Conservation (phyloP, 345 rosid genomes). For the Eucalyptus erythrocorys region DNA sequence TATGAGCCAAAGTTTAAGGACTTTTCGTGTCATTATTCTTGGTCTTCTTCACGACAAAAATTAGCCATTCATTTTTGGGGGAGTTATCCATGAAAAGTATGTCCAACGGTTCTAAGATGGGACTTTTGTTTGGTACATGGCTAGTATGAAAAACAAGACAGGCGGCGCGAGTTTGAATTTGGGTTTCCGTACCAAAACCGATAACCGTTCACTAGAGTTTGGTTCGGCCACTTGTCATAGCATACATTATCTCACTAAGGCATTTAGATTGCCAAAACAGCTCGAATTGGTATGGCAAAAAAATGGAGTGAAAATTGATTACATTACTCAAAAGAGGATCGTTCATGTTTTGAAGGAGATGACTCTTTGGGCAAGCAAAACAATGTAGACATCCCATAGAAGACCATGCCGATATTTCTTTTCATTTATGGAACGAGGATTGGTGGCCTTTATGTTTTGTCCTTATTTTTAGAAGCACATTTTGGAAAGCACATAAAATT, state of each 20-base stretch:
- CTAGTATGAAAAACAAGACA: background rate
- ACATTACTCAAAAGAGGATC: background rate
- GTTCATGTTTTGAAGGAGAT: background rate
- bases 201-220: background rate
- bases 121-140: background rate
- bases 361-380: background rate
- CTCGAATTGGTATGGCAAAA: background rate
- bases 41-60: background rate
- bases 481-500: no score
- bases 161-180: background rate
- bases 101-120: background rate
- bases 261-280: background rate
- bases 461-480: background rate
- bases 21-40: no score
- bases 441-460: background rate
- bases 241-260: background rate
- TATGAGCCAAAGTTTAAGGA: no score
- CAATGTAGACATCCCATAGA: background rate
- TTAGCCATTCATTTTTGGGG: background rate
- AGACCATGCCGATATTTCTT: background rate
- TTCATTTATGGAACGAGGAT: background rate
- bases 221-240: background rate
- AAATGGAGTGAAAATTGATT: background rate
- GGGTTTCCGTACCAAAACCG: background rate
- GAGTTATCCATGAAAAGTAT: background rate